Base-by-base conservation (phyloP, 2,329 filamentous ascomycete genomes). In the Graphiopsis chlorocephala region DNA sequence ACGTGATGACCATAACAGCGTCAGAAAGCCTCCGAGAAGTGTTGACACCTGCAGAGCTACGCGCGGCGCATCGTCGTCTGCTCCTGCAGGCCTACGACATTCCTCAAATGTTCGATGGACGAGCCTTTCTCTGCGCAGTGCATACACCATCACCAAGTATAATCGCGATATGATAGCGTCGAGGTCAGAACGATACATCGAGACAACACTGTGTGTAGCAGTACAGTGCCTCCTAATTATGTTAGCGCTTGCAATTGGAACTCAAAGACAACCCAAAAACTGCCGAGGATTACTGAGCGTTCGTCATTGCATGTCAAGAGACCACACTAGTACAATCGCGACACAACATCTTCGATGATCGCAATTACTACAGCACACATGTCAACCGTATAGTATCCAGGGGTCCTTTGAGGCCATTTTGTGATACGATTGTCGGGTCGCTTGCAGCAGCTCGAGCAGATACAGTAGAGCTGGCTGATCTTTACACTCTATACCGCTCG, bases 401-500 rank as follows among this genome's bases (percentile, higher is more conserved):
- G 38, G 38, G 38, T 45, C 35, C n/a, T 20, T n/a, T 45, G 38
- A 45, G 38, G 38, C 38, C 38, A 10, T 45, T 45, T 20, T 45
- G n/a, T 45, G 38, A 45, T 45, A 45, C 38, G 17, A 29, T n/a
- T 20, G 50, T 25, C 50, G 26, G n/a, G 50, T 53, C 50, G 50
- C 50, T 28, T 53, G 26, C 50, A 53, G 50, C n/a, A n/a, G n/a
- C n/a, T n/a, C n/a, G n/a, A n/a, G n/a, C 50, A 53, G 25, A 52
- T 45, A 45, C 38, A 45, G 38, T 45, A 45, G 5, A 53, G 50
- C 26, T 53, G 23, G 50, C 50, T 53, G 50, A 53, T 53, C 50
- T 26, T 31, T 28, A 31, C 38, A 45, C n/a, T 45, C 38, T 53
- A 53, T 53, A n/a, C 50, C 50, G 50, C 50, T 20, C 50, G 26